Base-by-base conservation (phyloP, 371 early-diverging fungal species). In the Massospora cicadina region DNA sequence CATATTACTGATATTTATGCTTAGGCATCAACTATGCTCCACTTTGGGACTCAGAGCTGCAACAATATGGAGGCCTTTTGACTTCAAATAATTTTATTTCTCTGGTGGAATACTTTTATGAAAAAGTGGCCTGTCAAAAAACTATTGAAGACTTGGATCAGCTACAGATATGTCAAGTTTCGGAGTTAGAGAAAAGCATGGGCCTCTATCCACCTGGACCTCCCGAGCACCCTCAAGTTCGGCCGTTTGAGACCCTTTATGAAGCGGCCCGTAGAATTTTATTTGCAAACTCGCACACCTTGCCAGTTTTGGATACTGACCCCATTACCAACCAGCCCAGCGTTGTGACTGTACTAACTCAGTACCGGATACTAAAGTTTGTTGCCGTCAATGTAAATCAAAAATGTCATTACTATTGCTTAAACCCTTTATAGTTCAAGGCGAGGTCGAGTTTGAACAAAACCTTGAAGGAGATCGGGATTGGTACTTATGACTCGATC, bases 1-100 rank as follows among this genome's bases (percentile, higher is more conserved):
- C 26, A 5, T 53, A 28, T 31, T 59, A 60, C 29, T 24, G 26
- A 13, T 28, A 28, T 25, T 66, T 26, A 28, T 33, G 21, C 26
- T 66, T 28, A 89, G 94, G 90, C n/a, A 85, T 94, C 65, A 91
- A 90, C 31, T 89, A 90, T 13, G 95, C 95, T 13, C 93, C 95
- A 53, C 72, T 96, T 54, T 96, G 90, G 88, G 87, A 90, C 66
- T 87, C 91, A 3, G 72, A 75, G 12, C 75, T 75, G 1, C 87
- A 89, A 63, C 75, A 76, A 68, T 93, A 90, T 71, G 85, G 83
- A 1, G 97, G 97, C 59, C 88, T 95, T 88, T 76, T 95, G 69
- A 89, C 93, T 21, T 90, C 91, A 2, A 87, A 91, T 5, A 93
- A 96, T 69, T 87, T 96, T 69, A 86, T 95, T 63, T 87, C 90